Percentiles rank a stretch among this genome's conserved stretches.
phyloP scores from a whole-genome alignment of 768 basidiomycete genomes.

The Holtermannia corniformis region DNA sequence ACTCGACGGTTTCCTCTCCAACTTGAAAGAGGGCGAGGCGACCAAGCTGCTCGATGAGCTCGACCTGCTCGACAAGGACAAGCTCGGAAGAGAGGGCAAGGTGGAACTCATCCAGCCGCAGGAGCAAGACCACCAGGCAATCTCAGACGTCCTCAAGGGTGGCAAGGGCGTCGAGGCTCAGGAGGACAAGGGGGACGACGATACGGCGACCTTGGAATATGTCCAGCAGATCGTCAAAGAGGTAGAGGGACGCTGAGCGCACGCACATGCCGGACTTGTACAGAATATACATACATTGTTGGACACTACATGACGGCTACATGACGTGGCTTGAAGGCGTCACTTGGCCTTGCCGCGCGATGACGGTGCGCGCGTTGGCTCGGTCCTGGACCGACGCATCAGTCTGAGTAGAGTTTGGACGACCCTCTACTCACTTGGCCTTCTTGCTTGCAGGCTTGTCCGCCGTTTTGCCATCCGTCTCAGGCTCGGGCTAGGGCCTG shows the following conservation, averaged over 20 bases:
- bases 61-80: not conserved
- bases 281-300: not conserved
- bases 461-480: not conserved
- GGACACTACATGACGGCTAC: no score
- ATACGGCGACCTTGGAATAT: not conserved
- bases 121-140: not conserved
- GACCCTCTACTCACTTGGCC: conserved; percentile 23
- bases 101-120: not conserved
- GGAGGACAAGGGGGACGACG: not conserved
- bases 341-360: conserved; percentile 16
- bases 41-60: not conserved
- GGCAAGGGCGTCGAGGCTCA: not conserved
- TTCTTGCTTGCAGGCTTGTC: conserved; percentile 32
- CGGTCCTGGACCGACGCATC: conserved; percentile 11
- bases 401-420: not conserved
- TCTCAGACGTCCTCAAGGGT: not conserved
- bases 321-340: no score
- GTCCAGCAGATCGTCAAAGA: not conserved
- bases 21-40: not conserved
- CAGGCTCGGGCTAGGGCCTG: conserved; percentile 9
- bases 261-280: not conserved
- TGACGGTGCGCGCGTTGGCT: conserved; percentile 28
- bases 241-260: not conserved
- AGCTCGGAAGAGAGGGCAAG: not conserved
- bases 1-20: not conserved